Conservation (phyloP, 371 early-diverging fungal genomes). For the Haplosporangium sp. region DNA sequence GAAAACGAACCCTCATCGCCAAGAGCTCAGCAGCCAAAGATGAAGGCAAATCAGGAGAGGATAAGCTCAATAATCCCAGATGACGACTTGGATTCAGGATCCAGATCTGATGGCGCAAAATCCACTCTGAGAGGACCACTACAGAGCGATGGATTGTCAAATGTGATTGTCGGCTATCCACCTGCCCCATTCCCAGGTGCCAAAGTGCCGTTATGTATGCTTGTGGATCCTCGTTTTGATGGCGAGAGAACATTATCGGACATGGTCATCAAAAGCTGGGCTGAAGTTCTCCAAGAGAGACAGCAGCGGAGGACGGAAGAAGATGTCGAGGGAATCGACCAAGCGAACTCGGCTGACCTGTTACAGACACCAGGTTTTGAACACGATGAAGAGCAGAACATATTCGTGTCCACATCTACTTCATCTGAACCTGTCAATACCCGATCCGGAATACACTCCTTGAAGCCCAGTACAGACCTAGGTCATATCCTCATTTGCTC, state of each 20-base stretch:
- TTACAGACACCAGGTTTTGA: background rate
- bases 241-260: slow-evolving; percentile 22
- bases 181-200: slow-evolving; percentile 41
- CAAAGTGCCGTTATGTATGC: slow-evolving; percentile 40
- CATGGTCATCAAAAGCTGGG: slow-evolving; percentile 41
- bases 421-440: too few relatives aligned
- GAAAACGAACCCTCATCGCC: slow-evolving; percentile 1
- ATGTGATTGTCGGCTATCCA: slow-evolving; percentile 30
- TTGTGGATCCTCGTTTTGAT: slow-evolving; percentile 19
- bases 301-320: slow-evolving; percentile 6
- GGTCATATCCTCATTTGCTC: slow-evolving; percentile 51
- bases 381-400: too few relatives aligned
- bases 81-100: too few relatives aligned
- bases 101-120: too few relatives aligned
- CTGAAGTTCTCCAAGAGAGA: slow-evolving; percentile 20
- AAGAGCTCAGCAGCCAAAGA: too few relatives aligned
- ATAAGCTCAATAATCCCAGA: too few relatives aligned
- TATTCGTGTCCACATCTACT: too few relatives aligned
- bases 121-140: background rate
- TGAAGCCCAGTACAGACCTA: slow-evolving; percentile 2
- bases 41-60: too few relatives aligned
- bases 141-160: slow-evolving; percentile 5
- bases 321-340: slow-evolving; percentile 4
- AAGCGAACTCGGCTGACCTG: background rate
- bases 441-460: background rate